Evolutionary conservation across 768 basidiomycete genomes (phyloP).

Genomic region (Lactarius evosmus): DNA sequence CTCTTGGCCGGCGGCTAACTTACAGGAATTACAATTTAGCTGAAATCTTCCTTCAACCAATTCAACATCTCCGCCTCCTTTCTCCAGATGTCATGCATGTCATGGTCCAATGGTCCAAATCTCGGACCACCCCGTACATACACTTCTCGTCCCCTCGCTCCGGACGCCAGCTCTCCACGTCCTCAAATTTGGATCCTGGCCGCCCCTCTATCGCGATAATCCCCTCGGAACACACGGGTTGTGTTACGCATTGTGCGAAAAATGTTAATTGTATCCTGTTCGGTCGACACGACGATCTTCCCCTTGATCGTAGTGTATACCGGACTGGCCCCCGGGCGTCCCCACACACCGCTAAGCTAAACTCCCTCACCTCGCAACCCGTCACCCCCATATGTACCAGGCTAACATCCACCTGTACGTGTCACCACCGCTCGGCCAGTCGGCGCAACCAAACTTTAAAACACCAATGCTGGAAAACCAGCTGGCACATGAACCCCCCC

Average conservation of each 20-base stretch:
- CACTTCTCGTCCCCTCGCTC: slow-evolving; percentile 63
- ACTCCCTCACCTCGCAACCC: too few relatives aligned
- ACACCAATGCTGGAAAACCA: too few relatives aligned
- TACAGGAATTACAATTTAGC: slow-evolving; percentile 33
- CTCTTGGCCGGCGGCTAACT: too few relatives aligned
- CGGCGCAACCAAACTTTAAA: too few relatives aligned
- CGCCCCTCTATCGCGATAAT: slow-evolving; percentile 81
- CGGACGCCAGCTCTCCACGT: slow-evolving; percentile 74
- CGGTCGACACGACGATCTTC: slow-evolving; percentile 78
- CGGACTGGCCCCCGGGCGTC: slow-evolving; percentile 53
- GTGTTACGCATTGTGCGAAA: slow-evolving; percentile 86
- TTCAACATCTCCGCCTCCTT: slow-evolving; percentile 67
- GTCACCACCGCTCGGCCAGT: too few relatives aligned
- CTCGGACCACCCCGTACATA: slow-evolving; percentile 86
- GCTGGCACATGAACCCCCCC: too few relatives aligned
- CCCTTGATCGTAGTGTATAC: slow-evolving; percentile 91
- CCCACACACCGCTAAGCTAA: too few relatives aligned
- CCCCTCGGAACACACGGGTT: slow-evolving; percentile 76
- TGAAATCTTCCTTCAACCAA: slow-evolving; percentile 36
- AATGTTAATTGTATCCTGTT: slow-evolving; percentile 84
- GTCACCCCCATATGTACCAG: too few relatives aligned
- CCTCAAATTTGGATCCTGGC: slow-evolving; percentile 85
- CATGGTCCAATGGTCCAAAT: slow-evolving; percentile 82
- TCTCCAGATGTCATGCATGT: slow-evolving; percentile 72
- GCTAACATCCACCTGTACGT: too few relatives aligned